Evolutionary conservation across 768 basidiomycete species (phyloP).

Genomic region (Termitomyces eurrhizus): DNA sequence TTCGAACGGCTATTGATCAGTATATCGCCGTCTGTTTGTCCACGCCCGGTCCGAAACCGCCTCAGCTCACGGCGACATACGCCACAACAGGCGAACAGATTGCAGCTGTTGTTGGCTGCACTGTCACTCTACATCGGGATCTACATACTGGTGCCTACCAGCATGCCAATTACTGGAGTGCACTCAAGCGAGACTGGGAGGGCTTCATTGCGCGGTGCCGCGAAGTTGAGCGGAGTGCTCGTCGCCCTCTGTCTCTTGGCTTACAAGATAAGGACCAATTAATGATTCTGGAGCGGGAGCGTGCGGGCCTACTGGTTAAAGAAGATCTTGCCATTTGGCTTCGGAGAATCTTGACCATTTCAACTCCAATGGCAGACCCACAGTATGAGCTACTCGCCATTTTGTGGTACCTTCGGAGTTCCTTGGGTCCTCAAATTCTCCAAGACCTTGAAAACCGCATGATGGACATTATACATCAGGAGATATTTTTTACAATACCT

Average conservation of each 20-base stretch:
- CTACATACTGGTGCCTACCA: constrained; percentile 77
- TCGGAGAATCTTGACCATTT: constrained; percentile 43
- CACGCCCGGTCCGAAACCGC: constrained; percentile 51
- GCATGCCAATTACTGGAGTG: constrained; percentile 77
- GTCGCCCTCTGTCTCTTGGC: constrained; percentile 74
- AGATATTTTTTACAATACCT: constrained; percentile 71
- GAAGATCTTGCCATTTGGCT: constrained; percentile 69
- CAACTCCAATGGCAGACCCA: constrained; percentile 38
- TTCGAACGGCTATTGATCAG: constrained; percentile 77
- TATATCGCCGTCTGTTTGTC: constrained; percentile 74
- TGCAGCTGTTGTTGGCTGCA: constrained; percentile 81
- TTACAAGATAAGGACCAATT: constrained; percentile 41
- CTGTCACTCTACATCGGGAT: constrained; percentile 69
- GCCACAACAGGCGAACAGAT: constrained; percentile 70
- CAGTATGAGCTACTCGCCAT: constrained; percentile 57
- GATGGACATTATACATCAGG: constrained; percentile 67
- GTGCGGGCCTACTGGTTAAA: constrained; percentile 55
- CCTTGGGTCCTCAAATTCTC: constrained; percentile 55
- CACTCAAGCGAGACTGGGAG: constrained; percentile 91
- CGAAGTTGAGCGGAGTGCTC: constrained; percentile 82
- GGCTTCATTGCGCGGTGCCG: constrained; percentile 90
- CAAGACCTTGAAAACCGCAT: constrained; percentile 55
- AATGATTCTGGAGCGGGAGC: constrained; percentile 74
- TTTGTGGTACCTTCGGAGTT: constrained; percentile 58
- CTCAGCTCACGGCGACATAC: constrained; percentile 60